Evolutionary conservation across 495 filamentous ascomycete genomes (phyloP).

Genomic region (Pyrenula aspistea): DNA sequence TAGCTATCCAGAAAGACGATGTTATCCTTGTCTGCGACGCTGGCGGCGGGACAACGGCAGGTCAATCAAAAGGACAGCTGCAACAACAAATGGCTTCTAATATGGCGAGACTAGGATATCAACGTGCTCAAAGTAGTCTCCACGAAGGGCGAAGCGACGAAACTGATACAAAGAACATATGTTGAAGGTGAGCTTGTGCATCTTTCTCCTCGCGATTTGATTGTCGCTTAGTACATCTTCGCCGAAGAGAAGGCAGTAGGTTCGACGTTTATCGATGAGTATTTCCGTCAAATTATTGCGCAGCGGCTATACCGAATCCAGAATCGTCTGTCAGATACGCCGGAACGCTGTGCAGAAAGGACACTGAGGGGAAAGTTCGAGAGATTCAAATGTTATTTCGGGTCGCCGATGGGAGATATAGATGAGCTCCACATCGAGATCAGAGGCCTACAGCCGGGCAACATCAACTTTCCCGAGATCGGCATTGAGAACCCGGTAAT

Average conservation of each 20-base stretch:
- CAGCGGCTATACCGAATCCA: constrained; percentile 13
- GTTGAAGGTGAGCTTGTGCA: constrained; percentile 19
- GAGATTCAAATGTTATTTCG: constrained; percentile 26
- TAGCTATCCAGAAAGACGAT: constrained; percentile 23
- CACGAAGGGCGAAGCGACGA: constrained; percentile 14
- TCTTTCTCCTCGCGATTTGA: background rate
- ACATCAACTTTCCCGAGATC: constrained; percentile 10
- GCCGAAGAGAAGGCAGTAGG: constrained; percentile 22
- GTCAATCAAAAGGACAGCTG: too few relatives aligned
- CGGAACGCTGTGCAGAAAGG: constrained; percentile 14
- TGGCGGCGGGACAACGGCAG: constrained; percentile 38
- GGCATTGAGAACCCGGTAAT: constrained; percentile 20
- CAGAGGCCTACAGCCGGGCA: constrained; percentile 10
- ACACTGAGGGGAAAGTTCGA: constrained; percentile 26
- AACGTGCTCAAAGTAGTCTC: constrained; percentile 23
- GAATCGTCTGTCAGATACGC: constrained; percentile 9
- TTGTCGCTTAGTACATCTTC: background rate
- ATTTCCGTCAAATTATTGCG: constrained; percentile 14
- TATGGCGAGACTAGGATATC: constrained; percentile 28
- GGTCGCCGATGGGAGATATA: constrained; percentile 12
- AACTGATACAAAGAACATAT: constrained; percentile 20
- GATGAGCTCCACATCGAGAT: constrained; percentile 20
- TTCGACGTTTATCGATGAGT: constrained; percentile 25
- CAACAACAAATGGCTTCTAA: too few relatives aligned
- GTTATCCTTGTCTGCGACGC: constrained; percentile 41